Evolutionary conservation across 169 alveolate species (phyloP).

Genomic region (Eimeria falciformis): DNA sequence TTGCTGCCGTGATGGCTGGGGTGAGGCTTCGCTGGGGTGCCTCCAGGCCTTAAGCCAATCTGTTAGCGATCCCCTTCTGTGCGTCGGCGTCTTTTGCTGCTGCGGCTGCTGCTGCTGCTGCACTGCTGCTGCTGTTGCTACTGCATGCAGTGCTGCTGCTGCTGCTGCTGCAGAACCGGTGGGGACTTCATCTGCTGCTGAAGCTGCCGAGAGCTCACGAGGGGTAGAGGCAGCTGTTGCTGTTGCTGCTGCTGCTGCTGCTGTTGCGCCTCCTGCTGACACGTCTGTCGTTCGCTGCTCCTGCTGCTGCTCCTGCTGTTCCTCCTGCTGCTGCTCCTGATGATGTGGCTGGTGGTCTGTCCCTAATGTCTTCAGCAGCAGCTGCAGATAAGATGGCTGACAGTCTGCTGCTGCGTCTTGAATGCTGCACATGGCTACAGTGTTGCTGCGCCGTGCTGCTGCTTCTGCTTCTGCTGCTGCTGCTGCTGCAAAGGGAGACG

Average conservation of each 20-base stretch:
- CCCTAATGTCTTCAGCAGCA: conserved; percentile 28
- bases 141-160: too few species aligned
- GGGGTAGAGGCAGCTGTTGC: neutral
- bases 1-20: conserved; percentile 20
- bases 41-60: conserved; percentile 30
- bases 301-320: conserved; percentile 62
- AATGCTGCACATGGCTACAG: neutral
- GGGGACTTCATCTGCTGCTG: neutral
- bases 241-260: conserved; percentile 35
- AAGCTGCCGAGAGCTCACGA: neutral
- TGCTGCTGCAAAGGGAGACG: conserved; percentile 15
- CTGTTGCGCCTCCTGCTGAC: conserved; percentile 8
- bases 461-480: conserved; percentile 46
- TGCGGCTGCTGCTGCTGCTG: conserved; percentile 26
- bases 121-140: too few species aligned
- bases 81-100: conserved; percentile 12
- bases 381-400: conserved; percentile 19
- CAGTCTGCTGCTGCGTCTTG: conserved; percentile 20
- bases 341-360: neutral
- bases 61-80: conserved; percentile 11
- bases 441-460: conserved; percentile 28
- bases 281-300: neutral
- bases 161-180: conserved; percentile 18
- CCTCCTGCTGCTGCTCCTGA: neutral
- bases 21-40: neutral